These are phyloP conservation scores for Diaporthe eres DNA, from an alignment of 2,329 filamentous ascomycete species.

Conservation along the genomic window DNA sequence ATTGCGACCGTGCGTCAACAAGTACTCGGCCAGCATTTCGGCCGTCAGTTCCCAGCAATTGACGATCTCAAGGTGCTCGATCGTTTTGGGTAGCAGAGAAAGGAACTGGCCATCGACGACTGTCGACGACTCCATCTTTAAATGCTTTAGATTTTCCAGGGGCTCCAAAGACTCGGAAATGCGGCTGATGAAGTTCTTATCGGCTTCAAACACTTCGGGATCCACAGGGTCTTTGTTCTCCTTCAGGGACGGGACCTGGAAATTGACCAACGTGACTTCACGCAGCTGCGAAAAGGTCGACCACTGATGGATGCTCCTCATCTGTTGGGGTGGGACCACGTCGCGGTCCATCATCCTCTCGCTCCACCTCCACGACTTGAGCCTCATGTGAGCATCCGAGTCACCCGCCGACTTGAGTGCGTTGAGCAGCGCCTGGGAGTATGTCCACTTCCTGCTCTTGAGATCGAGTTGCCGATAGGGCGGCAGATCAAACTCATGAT, in stretches of 20 bases:
- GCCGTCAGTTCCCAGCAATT: constrained; percentile 85
- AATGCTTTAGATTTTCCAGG: constrained; percentile 74
- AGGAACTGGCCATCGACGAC: constrained; percentile 78
- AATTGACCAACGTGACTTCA: constrained; percentile 74
- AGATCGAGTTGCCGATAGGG: constrained; percentile 72
- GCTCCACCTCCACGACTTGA: constrained; percentile 75
- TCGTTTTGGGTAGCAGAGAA: constrained; percentile 74
- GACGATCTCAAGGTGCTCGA: constrained; percentile 79
- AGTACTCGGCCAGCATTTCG: constrained; percentile 74
- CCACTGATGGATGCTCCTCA: constrained; percentile 67
- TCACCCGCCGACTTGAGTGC: constrained; percentile 66
- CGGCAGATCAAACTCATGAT: constrained; percentile 77
- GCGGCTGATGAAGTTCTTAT: constrained; percentile 49
- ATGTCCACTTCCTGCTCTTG: constrained; percentile 75
- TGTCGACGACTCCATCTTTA: constrained; percentile 83
- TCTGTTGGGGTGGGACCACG: constrained; percentile 61
- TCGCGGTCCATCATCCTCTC: constrained; percentile 64
- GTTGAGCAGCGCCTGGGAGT: constrained; percentile 75
- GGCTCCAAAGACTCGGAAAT: constrained; percentile 63
- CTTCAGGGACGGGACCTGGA: constrained; percentile 67
- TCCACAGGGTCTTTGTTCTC: constrained; percentile 54
- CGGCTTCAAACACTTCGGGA: constrained; percentile 56
- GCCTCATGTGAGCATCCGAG: constrained; percentile 51
- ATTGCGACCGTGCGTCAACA: constrained; percentile 76
- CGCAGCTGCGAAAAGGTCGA: constrained; percentile 70